Evolutionary conservation across 2,329 filamentous ascomycete genomes (phyloP).

Genomic region (Leptographium wingfieldii): DNA sequence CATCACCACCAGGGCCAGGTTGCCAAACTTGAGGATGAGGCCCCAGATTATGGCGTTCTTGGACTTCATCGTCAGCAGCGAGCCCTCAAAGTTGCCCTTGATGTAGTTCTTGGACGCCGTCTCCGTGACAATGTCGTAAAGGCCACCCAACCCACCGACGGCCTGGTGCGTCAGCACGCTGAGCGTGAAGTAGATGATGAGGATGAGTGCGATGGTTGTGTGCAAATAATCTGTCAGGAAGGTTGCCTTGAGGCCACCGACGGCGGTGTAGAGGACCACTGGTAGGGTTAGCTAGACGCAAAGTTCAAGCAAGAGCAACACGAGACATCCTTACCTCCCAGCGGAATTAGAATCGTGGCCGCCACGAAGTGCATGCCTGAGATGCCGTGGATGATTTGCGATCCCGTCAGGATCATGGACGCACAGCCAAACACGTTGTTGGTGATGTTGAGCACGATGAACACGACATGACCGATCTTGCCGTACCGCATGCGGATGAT

Average conservation of each 20-base stretch:
- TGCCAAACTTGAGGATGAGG: slow-evolving; percentile 34
- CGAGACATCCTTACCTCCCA: slow-evolving; percentile 2
- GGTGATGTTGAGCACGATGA: slow-evolving; percentile 24
- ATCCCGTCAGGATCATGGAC: slow-evolving; percentile 25
- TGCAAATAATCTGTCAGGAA: slow-evolving; percentile 29
- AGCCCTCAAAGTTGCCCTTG: slow-evolving; percentile 19
- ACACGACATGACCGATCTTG: slow-evolving; percentile 23
- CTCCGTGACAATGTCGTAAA: slow-evolving; percentile 25
- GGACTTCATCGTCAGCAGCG: slow-evolving; percentile 24
- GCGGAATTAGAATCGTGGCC: slow-evolving; percentile 26
- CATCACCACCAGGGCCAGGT: slow-evolving; percentile 36
- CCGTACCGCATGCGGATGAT: slow-evolving; percentile 27
- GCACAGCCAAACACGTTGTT: slow-evolving; percentile 29
- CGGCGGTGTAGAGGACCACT: slow-evolving; percentile 26
- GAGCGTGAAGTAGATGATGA: slow-evolving; percentile 27
- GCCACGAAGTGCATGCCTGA: slow-evolving; percentile 29
- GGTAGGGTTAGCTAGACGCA: slow-evolving; percentile 2
- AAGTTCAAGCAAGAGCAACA: not conserved
- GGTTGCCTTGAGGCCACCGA: slow-evolving; percentile 25
- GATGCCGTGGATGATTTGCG: slow-evolving; percentile 24
- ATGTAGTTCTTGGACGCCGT: slow-evolving; percentile 21
- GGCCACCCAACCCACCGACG: slow-evolving; percentile 20
- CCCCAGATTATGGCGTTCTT: slow-evolving; percentile 26
- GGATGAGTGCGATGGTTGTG: slow-evolving; percentile 24
- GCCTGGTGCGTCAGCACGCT: slow-evolving; percentile 17